Conservation (phyloP, 129 eudicot species). For the Logfia minima region DNA sequence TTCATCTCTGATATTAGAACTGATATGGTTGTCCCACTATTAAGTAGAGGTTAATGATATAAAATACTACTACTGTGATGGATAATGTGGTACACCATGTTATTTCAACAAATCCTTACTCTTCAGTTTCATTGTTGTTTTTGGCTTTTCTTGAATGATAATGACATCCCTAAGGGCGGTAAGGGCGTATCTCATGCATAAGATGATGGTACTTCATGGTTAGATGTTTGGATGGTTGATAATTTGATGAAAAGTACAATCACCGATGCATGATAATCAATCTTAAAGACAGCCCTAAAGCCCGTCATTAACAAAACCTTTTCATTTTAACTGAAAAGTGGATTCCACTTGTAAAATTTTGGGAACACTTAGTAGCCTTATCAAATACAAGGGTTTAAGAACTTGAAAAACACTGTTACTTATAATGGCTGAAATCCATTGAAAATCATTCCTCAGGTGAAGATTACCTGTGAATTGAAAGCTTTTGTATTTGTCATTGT, state of each 20-base stretch:
- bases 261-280: too few species aligned
- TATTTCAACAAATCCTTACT: not conserved
- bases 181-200: too few species aligned
- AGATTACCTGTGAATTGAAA: not conserved
- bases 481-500: not conserved
- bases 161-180: too few species aligned
- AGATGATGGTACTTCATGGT: too few species aligned
- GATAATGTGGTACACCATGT: not conserved
- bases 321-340: not conserved
- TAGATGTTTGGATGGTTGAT: too few species aligned
- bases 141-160: not conserved
- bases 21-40: not conserved
- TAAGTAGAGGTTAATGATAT: not conserved
- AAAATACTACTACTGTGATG: not conserved
- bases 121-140: not conserved
- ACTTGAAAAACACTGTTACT: not conserved
- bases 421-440: not conserved
- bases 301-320: too few species aligned
- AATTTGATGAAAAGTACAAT: too few species aligned
- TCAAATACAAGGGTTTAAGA: not conserved
- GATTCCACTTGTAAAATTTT: not conserved
- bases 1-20: too few species aligned
- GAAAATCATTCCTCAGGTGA: conserved; percentile 1
- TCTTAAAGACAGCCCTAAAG: too few species aligned
- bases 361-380: not conserved